Evolutionary conservation across 768 basidiomycete genomes (phyloP).

Genomic region (Lentinula sp.): DNA sequence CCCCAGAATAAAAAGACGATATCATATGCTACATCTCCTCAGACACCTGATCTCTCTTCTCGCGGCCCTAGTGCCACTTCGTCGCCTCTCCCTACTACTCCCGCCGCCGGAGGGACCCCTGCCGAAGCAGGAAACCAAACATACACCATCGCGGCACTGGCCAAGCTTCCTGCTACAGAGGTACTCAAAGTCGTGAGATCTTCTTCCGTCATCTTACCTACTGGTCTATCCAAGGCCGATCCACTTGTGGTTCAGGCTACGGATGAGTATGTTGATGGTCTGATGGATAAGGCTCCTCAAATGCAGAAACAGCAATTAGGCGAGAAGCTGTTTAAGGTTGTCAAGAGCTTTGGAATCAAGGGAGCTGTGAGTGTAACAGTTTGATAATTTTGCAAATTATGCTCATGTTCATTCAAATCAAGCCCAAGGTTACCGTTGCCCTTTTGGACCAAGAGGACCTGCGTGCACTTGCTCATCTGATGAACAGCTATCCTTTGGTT

Average conservation of each 20-base stretch:
- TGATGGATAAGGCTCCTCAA: slow-evolving; percentile 48
- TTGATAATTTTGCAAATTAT: not conserved
- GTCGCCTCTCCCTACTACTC: slow-evolving; percentile 63
- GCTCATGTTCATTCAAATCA: not conserved
- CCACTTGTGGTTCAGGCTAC: slow-evolving; percentile 61
- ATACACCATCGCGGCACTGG: slow-evolving; percentile 66
- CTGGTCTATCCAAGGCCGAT: slow-evolving; percentile 68
- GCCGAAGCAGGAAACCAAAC: slow-evolving; percentile 47
- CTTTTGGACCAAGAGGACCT: slow-evolving; percentile 84
- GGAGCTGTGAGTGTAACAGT: slow-evolving; percentile 48
- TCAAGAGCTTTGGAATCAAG: slow-evolving; percentile 82
- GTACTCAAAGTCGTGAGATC: slow-evolving; percentile 62
- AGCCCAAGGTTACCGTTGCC: slow-evolving; percentile 82
- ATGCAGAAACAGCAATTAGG: slow-evolving; percentile 76
- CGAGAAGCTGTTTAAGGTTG: slow-evolving; percentile 63
- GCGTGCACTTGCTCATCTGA: slow-evolving; percentile 73
- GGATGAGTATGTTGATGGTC: slow-evolving; percentile 63
- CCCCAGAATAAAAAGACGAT: slow-evolving; percentile 56
- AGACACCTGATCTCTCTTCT: slow-evolving; percentile 73
- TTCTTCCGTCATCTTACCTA: slow-evolving; percentile 33
- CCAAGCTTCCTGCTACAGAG: slow-evolving; percentile 68
- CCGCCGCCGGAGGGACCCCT: slow-evolving; percentile 56
- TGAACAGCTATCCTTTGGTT: slow-evolving; percentile 80
- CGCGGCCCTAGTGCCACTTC: slow-evolving; percentile 67
- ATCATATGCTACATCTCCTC: slow-evolving; percentile 42